These are phyloP conservation scores for Exserohilum turcica DNA, from an alignment of 2,329 filamentous ascomycete genomes.

Conservation along the genomic window DNA sequence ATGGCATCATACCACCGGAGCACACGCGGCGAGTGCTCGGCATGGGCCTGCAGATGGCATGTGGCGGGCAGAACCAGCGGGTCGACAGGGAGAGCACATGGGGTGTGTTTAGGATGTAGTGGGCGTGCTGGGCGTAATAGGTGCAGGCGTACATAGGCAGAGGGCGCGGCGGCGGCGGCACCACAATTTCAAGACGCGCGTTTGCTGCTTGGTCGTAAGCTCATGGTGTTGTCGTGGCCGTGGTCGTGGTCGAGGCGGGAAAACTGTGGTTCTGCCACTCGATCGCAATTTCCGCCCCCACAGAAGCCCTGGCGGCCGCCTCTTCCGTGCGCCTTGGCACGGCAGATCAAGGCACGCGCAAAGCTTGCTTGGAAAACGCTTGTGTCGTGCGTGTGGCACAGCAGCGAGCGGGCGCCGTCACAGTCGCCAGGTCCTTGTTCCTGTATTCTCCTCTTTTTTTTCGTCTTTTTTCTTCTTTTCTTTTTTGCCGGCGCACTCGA, in stretches of 20 bases:
- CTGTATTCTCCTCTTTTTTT: too few relatives aligned
- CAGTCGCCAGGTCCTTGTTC: neutral
- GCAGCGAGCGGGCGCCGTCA: too few relatives aligned
- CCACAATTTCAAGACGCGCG: constrained; percentile 6
- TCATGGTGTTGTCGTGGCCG: neutral
- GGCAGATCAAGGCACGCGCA: constrained; percentile 14
- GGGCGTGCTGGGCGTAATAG: too few relatives aligned
- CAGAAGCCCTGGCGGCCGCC: constrained; percentile 4
- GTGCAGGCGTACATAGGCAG: too few relatives aligned
- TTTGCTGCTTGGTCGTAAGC: neutral
- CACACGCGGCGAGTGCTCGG: constrained; percentile 57
- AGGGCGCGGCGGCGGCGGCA: neutral
- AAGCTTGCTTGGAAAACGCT: constrained; percentile 24
- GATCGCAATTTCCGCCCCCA: constrained; percentile 15
- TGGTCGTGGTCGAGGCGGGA: neutral
- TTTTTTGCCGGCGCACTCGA: too few relatives aligned
- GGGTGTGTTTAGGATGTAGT: constrained; percentile 51
- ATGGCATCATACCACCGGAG: constrained; percentile 57
- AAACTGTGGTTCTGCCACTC: constrained; percentile 1
- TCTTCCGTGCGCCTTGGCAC: constrained; percentile 16
- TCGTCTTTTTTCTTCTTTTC: neutral
- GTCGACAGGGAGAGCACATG: constrained; percentile 44
- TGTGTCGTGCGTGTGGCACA: constrained; percentile 2
- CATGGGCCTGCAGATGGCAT: constrained; percentile 54
- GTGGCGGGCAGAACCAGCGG: constrained; percentile 46